phyloP scores from a whole-genome alignment of 352 stramenopile species.

The Globisporangium parvum region DNA sequence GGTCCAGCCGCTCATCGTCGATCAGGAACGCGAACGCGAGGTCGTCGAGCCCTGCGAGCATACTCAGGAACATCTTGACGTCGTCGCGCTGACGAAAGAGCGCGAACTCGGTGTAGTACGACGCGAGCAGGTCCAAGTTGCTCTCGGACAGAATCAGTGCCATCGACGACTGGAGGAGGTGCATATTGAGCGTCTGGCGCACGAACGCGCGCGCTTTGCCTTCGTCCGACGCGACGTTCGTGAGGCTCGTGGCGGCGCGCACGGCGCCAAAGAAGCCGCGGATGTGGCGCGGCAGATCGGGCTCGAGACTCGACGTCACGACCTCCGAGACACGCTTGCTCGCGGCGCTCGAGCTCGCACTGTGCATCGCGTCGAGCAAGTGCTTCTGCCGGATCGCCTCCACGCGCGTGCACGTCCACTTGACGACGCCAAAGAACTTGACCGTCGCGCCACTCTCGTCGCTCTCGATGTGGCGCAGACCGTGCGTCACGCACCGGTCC shows the following conservation, averaged over 20 bases:
- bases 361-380: conserved; percentile 61
- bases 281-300: conserved; percentile 61
- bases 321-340: conserved; percentile 49
- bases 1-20: conserved; percentile 65
- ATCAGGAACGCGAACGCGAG: conserved; percentile 79
- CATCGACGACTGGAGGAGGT: conserved; percentile 65
- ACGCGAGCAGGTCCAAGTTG: conserved; percentile 70
- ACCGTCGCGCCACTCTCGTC: conserved; percentile 48
- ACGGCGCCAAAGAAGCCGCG: conserved; percentile 63
- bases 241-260: conserved; percentile 45
- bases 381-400: conserved; percentile 67
- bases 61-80: conserved; percentile 64
- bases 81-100: conserved; percentile 78
- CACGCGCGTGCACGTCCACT: conserved; percentile 81
- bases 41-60: conserved; percentile 57
- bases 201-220: conserved; percentile 74
- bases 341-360: conserved; percentile 13
- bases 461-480: conserved; percentile 52
- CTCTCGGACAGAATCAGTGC: conserved; percentile 61
- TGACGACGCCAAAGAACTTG: conserved; percentile 83
- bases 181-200: conserved; percentile 79
- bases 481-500: conserved; percentile 64
- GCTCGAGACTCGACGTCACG: conserved; percentile 64
- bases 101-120: conserved; percentile 76
- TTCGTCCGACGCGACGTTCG: conserved; percentile 66